Base-by-base conservation (phyloP, 2,329 filamentous ascomycete genomes). In the Helotiales sp. region DNA sequence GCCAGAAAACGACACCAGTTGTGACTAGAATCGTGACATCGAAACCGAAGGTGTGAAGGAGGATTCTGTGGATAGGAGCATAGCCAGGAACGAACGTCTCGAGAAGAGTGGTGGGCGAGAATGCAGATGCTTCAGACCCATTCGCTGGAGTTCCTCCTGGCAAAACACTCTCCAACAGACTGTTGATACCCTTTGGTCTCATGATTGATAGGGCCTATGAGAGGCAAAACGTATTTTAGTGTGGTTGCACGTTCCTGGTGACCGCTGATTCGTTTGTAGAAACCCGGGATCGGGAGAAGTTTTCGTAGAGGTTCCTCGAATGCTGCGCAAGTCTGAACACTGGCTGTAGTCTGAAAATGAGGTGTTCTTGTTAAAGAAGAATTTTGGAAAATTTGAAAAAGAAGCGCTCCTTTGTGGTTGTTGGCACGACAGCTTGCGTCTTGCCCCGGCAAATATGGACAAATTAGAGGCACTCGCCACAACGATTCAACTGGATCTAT, bases 1-100 rank as follows among this genome's bases (percentile, higher is more conserved):
- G 77, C 80, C 81, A 67, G 9, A 67, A 40, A 30, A 62, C 59
- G 1, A 64, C 57, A 7, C 61, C 65, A 10, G 69, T 50, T 2
- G 69, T 65, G 2, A 71, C 67, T 13, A 70, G 54, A 24, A 69
- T 52, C 2, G 68, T 70, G 30, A 72, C 64, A 58, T 71, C 68
- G 48, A 71, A 64, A 13, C 65, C 65, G 40, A 69, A 63, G 25
- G 55, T 63, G 50, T 59, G 59, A 24, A 71, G 65, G 22, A 70
- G 42, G 38, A 70, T 65, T 27, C 66, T 67, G 38, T 69, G 68
- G 33, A 69, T 67, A 10, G 64, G 62, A 9, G 64, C 63, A 59
- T 71, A 72, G 19, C 69, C 69, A 2, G 70, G 70, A 33, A 72
- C 67, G 56, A 72, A 67, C 2, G 65, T 64, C 36, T 72, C 70